Conservation (phyloP, 768 basidiomycete genomes). For the Punctularia strigosozonata region DNA sequence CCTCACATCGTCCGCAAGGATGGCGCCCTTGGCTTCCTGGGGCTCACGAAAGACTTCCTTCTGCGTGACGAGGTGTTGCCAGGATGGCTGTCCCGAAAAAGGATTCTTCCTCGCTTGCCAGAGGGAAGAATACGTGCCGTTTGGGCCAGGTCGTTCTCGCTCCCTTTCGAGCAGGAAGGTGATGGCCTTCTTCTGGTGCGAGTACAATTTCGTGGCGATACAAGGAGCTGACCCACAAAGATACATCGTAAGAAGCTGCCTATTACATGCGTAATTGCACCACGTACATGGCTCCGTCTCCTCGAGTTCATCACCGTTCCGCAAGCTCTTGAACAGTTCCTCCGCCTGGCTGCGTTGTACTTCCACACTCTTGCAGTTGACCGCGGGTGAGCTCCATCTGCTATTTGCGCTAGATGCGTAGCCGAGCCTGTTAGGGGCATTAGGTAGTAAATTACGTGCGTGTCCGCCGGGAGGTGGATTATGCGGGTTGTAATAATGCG, state of each 20-base stretch:
- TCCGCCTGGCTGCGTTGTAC: conserved; percentile 90
- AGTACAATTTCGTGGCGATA: conserved; percentile 82
- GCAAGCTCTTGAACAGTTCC: conserved; percentile 82
- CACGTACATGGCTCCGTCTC: conserved; percentile 80
- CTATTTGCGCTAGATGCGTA: too few relatives aligned
- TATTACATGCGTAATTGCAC: neutral
- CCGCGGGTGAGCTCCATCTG: conserved; percentile 47
- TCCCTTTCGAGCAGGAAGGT: conserved; percentile 90
- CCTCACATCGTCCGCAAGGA: conserved; percentile 94
- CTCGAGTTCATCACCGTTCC: conserved; percentile 73
- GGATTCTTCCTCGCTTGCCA: conserved; percentile 53
- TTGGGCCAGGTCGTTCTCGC: conserved; percentile 42
- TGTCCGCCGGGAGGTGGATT: conserved; percentile 66
- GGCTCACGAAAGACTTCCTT: conserved; percentile 61
- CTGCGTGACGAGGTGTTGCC: conserved; percentile 81
- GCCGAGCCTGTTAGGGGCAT: conserved; percentile 15
- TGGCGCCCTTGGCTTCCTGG: conserved; percentile 70
- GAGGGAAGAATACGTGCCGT: conserved; percentile 57
- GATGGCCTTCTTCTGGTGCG: conserved; percentile 96
- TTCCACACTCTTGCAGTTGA: conserved; percentile 71
- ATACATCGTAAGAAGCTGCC: neutral
- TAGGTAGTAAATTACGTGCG: conserved; percentile 26
- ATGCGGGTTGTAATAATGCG: conserved; percentile 85
- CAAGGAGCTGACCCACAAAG: conserved; percentile 33
- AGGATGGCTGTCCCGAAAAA: conserved; percentile 34